Evolutionary conservation across 2,329 filamentous ascomycete genomes (phyloP), one percentile per base, ranked within the genome.

Genomic region (Xylariaceae sp.): DNA sequence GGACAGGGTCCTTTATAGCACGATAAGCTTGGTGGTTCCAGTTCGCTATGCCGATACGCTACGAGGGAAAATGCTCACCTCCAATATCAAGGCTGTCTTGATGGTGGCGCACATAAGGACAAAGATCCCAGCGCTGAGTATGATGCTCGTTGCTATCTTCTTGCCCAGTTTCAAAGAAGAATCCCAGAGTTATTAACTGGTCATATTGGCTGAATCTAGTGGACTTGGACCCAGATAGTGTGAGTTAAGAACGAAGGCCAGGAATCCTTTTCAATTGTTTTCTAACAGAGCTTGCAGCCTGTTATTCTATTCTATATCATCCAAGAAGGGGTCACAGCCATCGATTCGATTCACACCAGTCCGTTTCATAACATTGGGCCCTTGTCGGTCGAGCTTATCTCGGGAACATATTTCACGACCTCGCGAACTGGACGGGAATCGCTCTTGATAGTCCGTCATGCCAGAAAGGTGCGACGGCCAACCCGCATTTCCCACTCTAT

Each of bases 81-180:
- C 56, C 12, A 67, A 43, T n/a, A 71, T 60, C 39, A 69, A 64
- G 3, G 65, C 55, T 20, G 64, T 66, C 33, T 67, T 65, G 11
- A 70, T 47, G 2, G 64, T 66, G 1, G 66, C 66, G 35, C 65
- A 66, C n/a, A 66, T 61, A 2, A 69, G 57, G 5, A 72, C 66
- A 34, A 71, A 68, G 19, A 71, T 61, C 6, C 69, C 68, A 0
- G 63, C 63, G 1, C 67, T 60, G 17, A 71, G 64, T 0, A 72
- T 57, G 12, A 67, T 48, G 1, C 59, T 68, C 2, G 64, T 62
- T 0, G 63, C 66, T 12, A 64, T 52, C 47, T 72, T 73, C 50
- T 69, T 69, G 5, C 51, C 29, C 10, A 58, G 7, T 57, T 63
- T 50, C 72, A 59, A 6, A 52, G 64, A 4, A 67, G 64, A 41